Percentiles rank a stretch among this genome's conserved stretches.
Evolutionary conservation across 345 rosid species (phyloP).

Genomic region (Populus deltoides): DNA sequence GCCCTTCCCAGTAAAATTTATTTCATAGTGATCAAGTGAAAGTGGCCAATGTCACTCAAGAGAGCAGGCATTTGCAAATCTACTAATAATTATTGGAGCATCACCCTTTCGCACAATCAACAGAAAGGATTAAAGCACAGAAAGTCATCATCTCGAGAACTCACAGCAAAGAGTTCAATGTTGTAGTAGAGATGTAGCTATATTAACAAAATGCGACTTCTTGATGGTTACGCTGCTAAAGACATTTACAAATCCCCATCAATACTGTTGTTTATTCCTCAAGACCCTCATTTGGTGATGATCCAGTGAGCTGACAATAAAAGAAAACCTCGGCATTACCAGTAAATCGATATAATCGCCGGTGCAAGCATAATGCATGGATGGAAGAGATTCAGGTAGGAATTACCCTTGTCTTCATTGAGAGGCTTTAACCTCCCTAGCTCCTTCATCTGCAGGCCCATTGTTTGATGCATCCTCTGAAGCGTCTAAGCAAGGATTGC

Average conservation of each 20-base stretch:
- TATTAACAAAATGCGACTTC: neutral
- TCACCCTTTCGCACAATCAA: constrained; percentile 2
- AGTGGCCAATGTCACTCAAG: too few relatives aligned
- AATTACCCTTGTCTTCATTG: constrained; percentile 40
- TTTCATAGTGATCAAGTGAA: too few relatives aligned
- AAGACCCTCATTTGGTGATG: constrained; percentile 11
- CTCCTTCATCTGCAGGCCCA: constrained; percentile 38
- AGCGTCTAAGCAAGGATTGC: constrained; percentile 19
- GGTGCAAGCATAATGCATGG: neutral
- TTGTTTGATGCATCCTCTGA: constrained; percentile 40
- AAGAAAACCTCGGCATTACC: constrained; percentile 32
- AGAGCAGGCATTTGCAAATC: neutral
- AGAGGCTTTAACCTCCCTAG: constrained; percentile 30
- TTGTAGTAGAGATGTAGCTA: neutral
- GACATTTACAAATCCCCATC: neutral
- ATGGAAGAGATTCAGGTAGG: constrained; percentile 31
- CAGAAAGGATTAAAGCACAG: neutral
- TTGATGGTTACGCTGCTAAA: neutral
- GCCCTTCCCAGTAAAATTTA: too few relatives aligned
- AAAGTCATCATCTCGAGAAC: neutral
- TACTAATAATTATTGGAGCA: neutral
- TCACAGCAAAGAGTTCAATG: neutral
- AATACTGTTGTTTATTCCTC: neutral
- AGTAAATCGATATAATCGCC: constrained; percentile 21
- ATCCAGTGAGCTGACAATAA: constrained; percentile 31